These are phyloP conservation scores for Fusarium beomiforme DNA, from an alignment of 2,329 filamentous ascomycete species.

Conservation along the genomic window DNA sequence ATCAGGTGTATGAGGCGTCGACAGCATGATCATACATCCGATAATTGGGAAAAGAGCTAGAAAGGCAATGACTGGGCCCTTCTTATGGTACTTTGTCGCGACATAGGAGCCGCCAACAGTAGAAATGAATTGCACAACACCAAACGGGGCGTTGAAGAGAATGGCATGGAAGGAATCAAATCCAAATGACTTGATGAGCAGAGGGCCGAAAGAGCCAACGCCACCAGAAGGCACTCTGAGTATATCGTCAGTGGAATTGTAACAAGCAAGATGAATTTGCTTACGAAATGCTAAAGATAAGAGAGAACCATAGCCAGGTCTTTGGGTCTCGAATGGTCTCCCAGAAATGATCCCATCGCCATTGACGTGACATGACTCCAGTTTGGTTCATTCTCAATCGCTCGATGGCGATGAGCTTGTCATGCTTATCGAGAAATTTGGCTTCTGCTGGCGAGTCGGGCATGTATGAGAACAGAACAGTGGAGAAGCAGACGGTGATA, in stretches of 20 bases:
- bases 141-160: constrained; percentile 70
- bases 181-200: constrained; percentile 68
- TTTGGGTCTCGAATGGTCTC: constrained; percentile 53
- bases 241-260: not conserved
- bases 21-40: constrained; percentile 60
- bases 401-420: constrained; percentile 68
- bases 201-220: constrained; percentile 66
- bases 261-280: not conserved
- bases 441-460: constrained; percentile 71
- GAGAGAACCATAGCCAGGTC: constrained; percentile 55
- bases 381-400: constrained; percentile 62
- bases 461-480: constrained; percentile 65
- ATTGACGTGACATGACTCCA: constrained; percentile 51
- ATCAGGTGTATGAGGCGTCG: constrained; percentile 55
- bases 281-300: constrained; percentile 64
- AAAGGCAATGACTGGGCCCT: constrained; percentile 67
- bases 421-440: constrained; percentile 64
- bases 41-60: constrained; percentile 63
- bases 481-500: constrained; percentile 57
- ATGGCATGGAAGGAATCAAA: constrained; percentile 66
- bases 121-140: constrained; percentile 67
- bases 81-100: constrained; percentile 63
- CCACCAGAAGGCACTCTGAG: constrained; percentile 62
- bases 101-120: constrained; percentile 67
- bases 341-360: constrained; percentile 54